Conservation (phyloP, 345 rosid species). For the Erodium maritimum region DNA sequence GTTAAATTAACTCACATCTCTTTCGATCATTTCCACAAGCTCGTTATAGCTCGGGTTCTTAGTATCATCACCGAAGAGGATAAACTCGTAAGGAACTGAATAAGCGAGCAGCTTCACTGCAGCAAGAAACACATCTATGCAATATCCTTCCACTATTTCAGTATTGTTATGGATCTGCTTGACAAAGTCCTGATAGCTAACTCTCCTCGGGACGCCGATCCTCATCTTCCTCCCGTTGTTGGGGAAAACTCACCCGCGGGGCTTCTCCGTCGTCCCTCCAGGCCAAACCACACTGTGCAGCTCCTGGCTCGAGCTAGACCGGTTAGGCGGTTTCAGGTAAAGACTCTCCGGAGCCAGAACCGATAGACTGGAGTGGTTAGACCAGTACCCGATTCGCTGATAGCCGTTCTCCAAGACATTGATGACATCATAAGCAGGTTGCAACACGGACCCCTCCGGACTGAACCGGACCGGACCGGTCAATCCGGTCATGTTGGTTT, state of each 20-base stretch:
- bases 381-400: slow-evolving; percentile 73
- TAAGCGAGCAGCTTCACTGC: slow-evolving; percentile 63
- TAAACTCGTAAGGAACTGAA: slow-evolving; percentile 61
- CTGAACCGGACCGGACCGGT: slow-evolving; percentile 53
- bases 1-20: slow-evolving; percentile 62
- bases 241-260: slow-evolving; percentile 94
- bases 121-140: slow-evolving; percentile 63
- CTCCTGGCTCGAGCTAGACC: slow-evolving; percentile 62
- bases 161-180: slow-evolving; percentile 34
- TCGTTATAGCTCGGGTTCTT: slow-evolving; percentile 61
- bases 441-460: slow-evolving; percentile 38
- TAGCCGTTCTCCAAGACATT: slow-evolving; percentile 35
- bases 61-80: slow-evolving; percentile 70
- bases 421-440: slow-evolving; percentile 67
- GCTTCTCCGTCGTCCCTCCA: slow-evolving; percentile 44
- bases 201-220: slow-evolving; percentile 70
- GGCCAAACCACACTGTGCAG: slow-evolving; percentile 69
- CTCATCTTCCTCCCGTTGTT: slow-evolving; percentile 61
- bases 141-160: slow-evolving; percentile 54
- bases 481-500: slow-evolving; percentile 63
- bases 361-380: slow-evolving; percentile 78
- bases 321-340: slow-evolving; percentile 46
- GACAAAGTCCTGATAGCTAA: slow-evolving; percentile 45
- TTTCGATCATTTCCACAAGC: slow-evolving; percentile 41
- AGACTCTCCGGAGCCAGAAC: slow-evolving; percentile 62